Evolutionary conservation across 805 yeast genomes (phyloP).

Genomic region (Saturnispora diversa): DNA sequence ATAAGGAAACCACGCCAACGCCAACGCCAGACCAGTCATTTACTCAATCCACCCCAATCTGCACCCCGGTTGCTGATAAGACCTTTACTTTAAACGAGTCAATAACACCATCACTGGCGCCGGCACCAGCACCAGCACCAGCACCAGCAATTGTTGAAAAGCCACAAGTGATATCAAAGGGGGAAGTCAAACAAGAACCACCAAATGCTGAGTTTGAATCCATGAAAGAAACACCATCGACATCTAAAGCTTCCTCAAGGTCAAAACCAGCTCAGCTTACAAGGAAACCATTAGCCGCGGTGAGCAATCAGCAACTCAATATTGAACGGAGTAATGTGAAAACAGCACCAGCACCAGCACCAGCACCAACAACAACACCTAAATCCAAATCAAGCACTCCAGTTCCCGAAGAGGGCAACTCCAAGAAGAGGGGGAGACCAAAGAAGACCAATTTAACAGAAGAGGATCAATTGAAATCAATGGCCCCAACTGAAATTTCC

Average conservation of each 20-base stretch:
- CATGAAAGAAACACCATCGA: no score
- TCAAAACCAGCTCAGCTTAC: neutral
- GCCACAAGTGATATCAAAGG: no score
- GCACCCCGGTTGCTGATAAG: conserved; percentile 9
- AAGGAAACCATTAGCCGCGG: conserved; percentile 1
- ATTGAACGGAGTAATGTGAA: neutral
- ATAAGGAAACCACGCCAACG: conserved; percentile 11
- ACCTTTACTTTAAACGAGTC: neutral
- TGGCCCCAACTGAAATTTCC: conserved; percentile 24
- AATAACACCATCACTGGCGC: no score
- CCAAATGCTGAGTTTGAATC: no score
- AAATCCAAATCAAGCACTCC: no score
- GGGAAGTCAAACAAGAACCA: no score
- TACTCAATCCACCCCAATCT: conserved; percentile 7
- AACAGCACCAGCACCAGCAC: neutral
- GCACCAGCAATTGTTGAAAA: no score
- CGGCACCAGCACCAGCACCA: conserved; percentile 3
- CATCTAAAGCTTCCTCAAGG: no score
- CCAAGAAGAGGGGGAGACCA: conserved; percentile 12
- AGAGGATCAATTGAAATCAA: conserved; percentile 14
- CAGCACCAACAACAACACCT: neutral
- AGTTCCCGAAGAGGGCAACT: neutral
- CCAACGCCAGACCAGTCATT: conserved; percentile 8
- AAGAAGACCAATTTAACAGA: conserved; percentile 9
- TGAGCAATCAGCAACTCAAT: neutral